Evolutionary conservation across 2,329 filamentous ascomycete genomes (phyloP).

Genomic region (Calonectria pseudoturangicola): DNA sequence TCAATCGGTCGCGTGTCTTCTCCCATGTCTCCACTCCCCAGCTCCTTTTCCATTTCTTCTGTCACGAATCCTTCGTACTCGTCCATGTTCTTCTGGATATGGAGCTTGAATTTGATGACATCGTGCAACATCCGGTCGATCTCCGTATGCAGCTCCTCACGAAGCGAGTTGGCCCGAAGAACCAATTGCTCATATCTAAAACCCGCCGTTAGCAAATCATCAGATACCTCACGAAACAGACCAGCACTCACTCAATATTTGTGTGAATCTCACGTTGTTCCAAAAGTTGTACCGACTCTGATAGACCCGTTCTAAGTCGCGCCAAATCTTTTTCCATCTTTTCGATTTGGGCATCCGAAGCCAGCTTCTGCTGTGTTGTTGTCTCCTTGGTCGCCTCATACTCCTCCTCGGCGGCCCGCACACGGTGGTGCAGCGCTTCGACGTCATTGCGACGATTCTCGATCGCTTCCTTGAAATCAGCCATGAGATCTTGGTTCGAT

Average conservation of each 20-base stretch:
- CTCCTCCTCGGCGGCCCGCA: conserved; percentile 91
- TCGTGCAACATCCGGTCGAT: conserved; percentile 97
- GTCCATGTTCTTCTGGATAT: conserved; percentile 93
- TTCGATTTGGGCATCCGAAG: conserved; percentile 94
- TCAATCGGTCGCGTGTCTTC: conserved; percentile 73
- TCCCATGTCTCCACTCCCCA: conserved; percentile 77
- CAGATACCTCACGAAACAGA: background rate
- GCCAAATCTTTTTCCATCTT: conserved; percentile 99
- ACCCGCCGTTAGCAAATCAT: conserved; percentile 33
- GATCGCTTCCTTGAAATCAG: conserved; percentile 96
- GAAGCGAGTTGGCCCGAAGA: conserved; percentile 86
- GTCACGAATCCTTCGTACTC: conserved; percentile 96
- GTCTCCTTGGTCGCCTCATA: conserved; percentile 94
- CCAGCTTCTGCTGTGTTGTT: conserved; percentile 90
- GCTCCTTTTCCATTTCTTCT: conserved; percentile 91
- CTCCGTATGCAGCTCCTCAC: conserved; percentile 98
- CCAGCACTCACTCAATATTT: conserved; percentile 87
- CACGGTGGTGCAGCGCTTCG: conserved; percentile 90
- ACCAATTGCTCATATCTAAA: conserved; percentile 91
- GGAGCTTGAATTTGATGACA: conserved; percentile 98
- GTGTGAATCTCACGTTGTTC: conserved; percentile 97
- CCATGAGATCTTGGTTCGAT: conserved; percentile 94
- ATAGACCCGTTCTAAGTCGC: conserved; percentile 89
- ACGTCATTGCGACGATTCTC: conserved; percentile 96
- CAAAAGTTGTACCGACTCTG: conserved; percentile 91